Percentiles rank a stretch among this genome's conserved stretches.
Evolutionary conservation across 2,329 filamentous ascomycete species (phyloP).

Genomic region (Aureobasidium sp.): DNA sequence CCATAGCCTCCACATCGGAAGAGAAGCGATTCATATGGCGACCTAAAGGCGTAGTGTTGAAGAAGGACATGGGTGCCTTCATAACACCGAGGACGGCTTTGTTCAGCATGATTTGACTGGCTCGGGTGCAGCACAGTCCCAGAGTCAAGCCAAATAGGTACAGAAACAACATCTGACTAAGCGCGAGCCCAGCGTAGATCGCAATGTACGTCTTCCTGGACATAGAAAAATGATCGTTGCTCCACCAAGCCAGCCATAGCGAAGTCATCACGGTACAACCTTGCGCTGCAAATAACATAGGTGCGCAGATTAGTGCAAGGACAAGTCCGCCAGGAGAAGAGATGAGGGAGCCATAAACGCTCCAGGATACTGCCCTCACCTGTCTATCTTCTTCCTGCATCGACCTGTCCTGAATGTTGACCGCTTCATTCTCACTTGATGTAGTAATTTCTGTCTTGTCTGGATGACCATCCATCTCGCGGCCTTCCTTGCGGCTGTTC

Average conservation of each 20-base stretch:
- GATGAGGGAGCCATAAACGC: slow-evolving; percentile 67
- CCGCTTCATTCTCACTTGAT: slow-evolving; percentile 43
- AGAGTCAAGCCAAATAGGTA: slow-evolving; percentile 75
- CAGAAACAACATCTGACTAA: slow-evolving; percentile 62
- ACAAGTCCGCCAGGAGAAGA: slow-evolving; percentile 39
- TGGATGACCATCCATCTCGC: slow-evolving; percentile 45
- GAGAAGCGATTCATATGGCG: slow-evolving; percentile 96
- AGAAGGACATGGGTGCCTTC: slow-evolving; percentile 74
- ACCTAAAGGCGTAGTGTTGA: slow-evolving; percentile 91
- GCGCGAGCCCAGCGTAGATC: slow-evolving; percentile 64
- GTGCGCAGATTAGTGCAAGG: too few relatives aligned
- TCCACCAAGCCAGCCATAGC: slow-evolving; percentile 93
- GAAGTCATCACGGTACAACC: slow-evolving; percentile 81
- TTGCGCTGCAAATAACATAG: slow-evolving; percentile 38
- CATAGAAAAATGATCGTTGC: slow-evolving; percentile 65
- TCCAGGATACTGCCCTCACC: slow-evolving; percentile 69
- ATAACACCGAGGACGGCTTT: slow-evolving; percentile 70
- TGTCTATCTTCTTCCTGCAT: slow-evolving; percentile 72
- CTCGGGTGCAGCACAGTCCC: slow-evolving; percentile 70
- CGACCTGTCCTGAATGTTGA: slow-evolving; percentile 32
- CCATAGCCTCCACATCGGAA: slow-evolving; percentile 93
- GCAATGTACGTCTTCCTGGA: slow-evolving; percentile 63
- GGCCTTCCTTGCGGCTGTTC: slow-evolving; percentile 62
- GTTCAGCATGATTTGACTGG: slow-evolving; percentile 75
- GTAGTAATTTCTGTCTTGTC: slow-evolving; percentile 46